Evolutionary conservation across 345 rosid species (phyloP).

Genomic region (Eucalyptus tenuipes): DNA sequence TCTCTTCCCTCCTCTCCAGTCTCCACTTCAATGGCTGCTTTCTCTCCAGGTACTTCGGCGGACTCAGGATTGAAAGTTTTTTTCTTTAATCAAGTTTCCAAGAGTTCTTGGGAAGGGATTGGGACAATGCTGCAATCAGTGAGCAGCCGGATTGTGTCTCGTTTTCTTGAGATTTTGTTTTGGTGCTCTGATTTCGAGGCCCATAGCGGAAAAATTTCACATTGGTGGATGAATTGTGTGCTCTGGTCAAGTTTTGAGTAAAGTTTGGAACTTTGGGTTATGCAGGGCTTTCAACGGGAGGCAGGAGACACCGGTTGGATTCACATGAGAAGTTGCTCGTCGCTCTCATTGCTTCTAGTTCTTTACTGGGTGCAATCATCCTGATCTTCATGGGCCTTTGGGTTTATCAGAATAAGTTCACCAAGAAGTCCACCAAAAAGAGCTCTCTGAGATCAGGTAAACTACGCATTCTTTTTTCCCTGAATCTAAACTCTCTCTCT

Average conservation of each 20-base stretch:
- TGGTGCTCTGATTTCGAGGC: background rate
- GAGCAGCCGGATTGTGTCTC: background rate
- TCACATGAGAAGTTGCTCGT: constrained; percentile 30
- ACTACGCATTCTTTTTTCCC: background rate
- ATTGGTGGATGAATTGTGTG: background rate
- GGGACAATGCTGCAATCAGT: background rate
- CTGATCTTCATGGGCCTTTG: constrained; percentile 31
- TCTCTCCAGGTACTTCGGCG: background rate
- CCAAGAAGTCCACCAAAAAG: background rate
- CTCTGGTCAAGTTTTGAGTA: background rate
- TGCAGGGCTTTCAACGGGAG: constrained; percentile 31
- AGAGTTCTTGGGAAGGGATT: background rate
- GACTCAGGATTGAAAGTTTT: background rate
- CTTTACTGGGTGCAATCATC: constrained; percentile 29
- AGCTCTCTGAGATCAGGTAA: constrained; percentile 37
- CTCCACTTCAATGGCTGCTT: background rate
- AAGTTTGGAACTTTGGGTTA: background rate
- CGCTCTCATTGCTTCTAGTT: constrained; percentile 42
- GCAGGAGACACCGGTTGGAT: constrained; percentile 23
- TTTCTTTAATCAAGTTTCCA: background rate
- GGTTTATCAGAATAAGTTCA: constrained; percentile 23
- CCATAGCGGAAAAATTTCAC: background rate
- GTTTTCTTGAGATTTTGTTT: background rate
- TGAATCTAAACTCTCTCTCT: background rate
- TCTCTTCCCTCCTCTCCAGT: background rate